phyloP scores from a whole-genome alignment of 2,329 filamentous ascomycete genomes.

The Diaporthe sp. region DNA sequence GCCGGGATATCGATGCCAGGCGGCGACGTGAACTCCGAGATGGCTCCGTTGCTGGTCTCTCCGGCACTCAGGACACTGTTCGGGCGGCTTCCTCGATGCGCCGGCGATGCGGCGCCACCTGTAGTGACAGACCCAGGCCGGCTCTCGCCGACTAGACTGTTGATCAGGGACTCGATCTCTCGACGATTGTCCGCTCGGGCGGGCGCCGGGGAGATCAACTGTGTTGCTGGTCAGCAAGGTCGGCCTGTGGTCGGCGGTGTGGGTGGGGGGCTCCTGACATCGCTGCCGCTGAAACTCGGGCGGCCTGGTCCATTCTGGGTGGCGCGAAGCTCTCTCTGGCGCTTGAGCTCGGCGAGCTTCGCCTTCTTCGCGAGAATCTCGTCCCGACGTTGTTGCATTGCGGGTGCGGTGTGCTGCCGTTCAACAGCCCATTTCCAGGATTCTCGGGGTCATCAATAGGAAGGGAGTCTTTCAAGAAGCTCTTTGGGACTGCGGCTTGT shows the following conservation, averaged over 20 bases:
- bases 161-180: slow-evolving; percentile 89
- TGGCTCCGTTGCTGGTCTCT: slow-evolving; percentile 81
- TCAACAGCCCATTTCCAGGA: slow-evolving; percentile 63
- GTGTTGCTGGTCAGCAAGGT: slow-evolving; percentile 41
- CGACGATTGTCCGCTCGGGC: slow-evolving; percentile 77
- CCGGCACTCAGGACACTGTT: slow-evolving; percentile 88
- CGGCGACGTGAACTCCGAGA: slow-evolving; percentile 69
- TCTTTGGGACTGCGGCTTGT: background rate
- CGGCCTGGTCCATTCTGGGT: slow-evolving; percentile 80
- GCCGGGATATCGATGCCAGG: slow-evolving; percentile 54
- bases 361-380: slow-evolving; percentile 98
- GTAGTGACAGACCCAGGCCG: slow-evolving; percentile 78
- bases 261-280: slow-evolving; percentile 68
- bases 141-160: slow-evolving; percentile 84
- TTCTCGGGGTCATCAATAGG: slow-evolving; percentile 3
- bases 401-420: slow-evolving; percentile 51
- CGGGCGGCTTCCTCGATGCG: slow-evolving; percentile 79
- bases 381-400: slow-evolving; percentile 87
- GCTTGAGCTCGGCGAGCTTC: slow-evolving; percentile 95
- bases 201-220: slow-evolving; percentile 79
- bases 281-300: slow-evolving; percentile 76
- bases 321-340: slow-evolving; percentile 86
- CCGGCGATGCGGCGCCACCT: slow-evolving; percentile 75
- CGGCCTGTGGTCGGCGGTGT: slow-evolving; percentile 28
- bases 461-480: background rate